These are phyloP conservation scores for Chalciporus sphaerocephalus DNA, from an alignment of 768 basidiomycete species.

Conservation along the genomic window DNA sequence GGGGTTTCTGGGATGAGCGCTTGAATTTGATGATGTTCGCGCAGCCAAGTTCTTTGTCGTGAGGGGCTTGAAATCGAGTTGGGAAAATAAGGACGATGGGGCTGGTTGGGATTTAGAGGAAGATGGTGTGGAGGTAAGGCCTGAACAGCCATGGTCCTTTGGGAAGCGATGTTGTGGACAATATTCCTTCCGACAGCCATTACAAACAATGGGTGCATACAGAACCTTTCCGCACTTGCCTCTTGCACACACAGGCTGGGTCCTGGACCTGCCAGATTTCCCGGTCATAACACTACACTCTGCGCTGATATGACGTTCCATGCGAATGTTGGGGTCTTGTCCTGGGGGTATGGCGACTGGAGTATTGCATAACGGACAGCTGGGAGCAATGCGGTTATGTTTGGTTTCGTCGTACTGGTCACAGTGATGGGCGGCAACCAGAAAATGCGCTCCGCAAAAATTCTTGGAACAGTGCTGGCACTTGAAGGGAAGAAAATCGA, in stretches of 20 bases:
- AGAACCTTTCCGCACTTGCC: slow-evolving; percentile 68
- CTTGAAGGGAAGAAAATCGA: slow-evolving; percentile 85
- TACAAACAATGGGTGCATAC: slow-evolving; percentile 69
- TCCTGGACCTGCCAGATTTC: slow-evolving; percentile 42
- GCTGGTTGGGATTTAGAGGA: slow-evolving; percentile 13
- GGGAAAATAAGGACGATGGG: not conserved
- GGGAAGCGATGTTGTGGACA: slow-evolving; percentile 81
- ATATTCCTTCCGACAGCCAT: slow-evolving; percentile 67
- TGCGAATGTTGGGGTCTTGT: slow-evolving; percentile 75
- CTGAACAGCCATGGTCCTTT: slow-evolving; percentile 57
- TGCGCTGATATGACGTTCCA: slow-evolving; percentile 67
- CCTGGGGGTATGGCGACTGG: slow-evolving; percentile 74
- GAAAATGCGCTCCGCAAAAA: slow-evolving; percentile 80
- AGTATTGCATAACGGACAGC: slow-evolving; percentile 72
- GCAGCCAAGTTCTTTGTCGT: not conserved
- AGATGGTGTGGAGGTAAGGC: slow-evolving; percentile 8
- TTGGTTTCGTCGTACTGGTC: slow-evolving; percentile 65
- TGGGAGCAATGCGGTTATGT: slow-evolving; percentile 71
- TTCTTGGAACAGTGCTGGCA: slow-evolving; percentile 71
- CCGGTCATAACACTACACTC: slow-evolving; percentile 73
- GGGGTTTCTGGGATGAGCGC: slow-evolving; percentile 1
- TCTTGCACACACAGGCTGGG: slow-evolving; percentile 56
- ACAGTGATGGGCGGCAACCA: slow-evolving; percentile 63
- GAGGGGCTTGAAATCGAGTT: slow-evolving; percentile 5
- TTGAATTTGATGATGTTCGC: slow-evolving; percentile 8